Evolutionary conservation across 148 eudicot species (phyloP), one percentile per base, ranked within the genome.

Genomic region (Rhododendron henanense): DNA sequence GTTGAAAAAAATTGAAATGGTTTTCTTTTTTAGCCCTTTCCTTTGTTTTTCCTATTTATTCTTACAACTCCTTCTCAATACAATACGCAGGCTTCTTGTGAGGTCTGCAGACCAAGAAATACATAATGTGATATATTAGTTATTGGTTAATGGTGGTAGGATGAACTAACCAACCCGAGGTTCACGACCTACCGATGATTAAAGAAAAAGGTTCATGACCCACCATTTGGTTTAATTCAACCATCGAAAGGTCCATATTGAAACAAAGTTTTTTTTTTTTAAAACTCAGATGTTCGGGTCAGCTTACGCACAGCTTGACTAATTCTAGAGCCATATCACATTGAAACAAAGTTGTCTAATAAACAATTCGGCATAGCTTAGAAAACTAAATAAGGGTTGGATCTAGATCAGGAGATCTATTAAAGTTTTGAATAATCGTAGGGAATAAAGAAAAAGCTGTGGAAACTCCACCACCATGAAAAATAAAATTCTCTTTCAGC

Each of bases 371-470:
- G 7, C 5, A 25, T 69, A 10, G 5, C 5, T 28, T 69, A 69
- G 14, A 31, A 25, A 69, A 69, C 33, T 13, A 69, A 13, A n/a
- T 1, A 10, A 0, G 35, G 35, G 39, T 28, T 1, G 75, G 37
- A 69, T 69, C 75, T 28, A 69, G 75, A 28, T 69, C 75, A 31
- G 35, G 37, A 4, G 75, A 69, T 21, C 33, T 75, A 81, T 23
- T 37, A 61, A 76, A 77, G 48, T 25, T 16, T 50, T 14, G 31
- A 47, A 7, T 23, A 59, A 33, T 33, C 35, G 25, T 71, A 5
- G 50, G 79, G 85, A 69, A 84, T 81, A 82, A 82, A 35, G 69
- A 57, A 73, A 81, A 81, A 55, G 71, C 37, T 50, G 55, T 55
- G 45, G 39, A 73, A 78, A 37, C 81, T 75, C 44, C 69, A 6